A percentile compares a stretch with the other conserved stretches of the same genome.
Conservation (phyloP, 139 green algal genomes). For the Chlamydomonas schloesseri region DNA sequence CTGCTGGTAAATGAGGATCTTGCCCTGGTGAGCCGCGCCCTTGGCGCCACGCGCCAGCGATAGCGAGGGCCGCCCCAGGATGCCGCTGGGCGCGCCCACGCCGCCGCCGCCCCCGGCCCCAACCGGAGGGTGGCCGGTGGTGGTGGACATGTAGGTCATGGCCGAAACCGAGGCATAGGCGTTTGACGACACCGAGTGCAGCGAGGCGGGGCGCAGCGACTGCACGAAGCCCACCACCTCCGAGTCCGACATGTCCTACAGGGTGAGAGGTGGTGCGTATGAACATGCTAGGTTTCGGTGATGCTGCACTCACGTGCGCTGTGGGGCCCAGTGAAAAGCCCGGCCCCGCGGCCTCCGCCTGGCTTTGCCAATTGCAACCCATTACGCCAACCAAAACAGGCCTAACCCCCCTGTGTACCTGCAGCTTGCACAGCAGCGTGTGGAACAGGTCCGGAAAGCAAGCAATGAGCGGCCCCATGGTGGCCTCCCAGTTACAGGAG, state of each 20-base stretch:
- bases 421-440: constrained; percentile 21
- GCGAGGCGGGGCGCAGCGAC: background rate
- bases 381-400: too few species aligned
- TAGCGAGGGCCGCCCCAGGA: background rate
- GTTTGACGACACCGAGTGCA: background rate
- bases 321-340: too few species aligned
- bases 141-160: background rate
- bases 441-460: constrained; percentile 43
- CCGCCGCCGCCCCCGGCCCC: too few species aligned
- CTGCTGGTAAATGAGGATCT: constrained; percentile 47
- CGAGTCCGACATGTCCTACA: constrained; percentile 31
- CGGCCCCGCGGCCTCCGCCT: too few species aligned
- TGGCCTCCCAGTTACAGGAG: constrained; percentile 16
- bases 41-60: background rate
- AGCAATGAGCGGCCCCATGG: constrained; percentile 36
- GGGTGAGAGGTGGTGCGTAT: too few species aligned
- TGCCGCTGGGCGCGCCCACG: too few species aligned
- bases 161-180: background rate
- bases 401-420: too few species aligned
- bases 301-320: too few species aligned
- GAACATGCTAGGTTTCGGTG: too few species aligned
- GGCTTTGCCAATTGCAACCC: too few species aligned
- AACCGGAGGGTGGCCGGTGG: background rate
- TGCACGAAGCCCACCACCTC: constrained; percentile 34
- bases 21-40: constrained; percentile 31